Base-by-base conservation (phyloP, 2,329 filamentous ascomycete species). In the Alternaria ventricosa region DNA sequence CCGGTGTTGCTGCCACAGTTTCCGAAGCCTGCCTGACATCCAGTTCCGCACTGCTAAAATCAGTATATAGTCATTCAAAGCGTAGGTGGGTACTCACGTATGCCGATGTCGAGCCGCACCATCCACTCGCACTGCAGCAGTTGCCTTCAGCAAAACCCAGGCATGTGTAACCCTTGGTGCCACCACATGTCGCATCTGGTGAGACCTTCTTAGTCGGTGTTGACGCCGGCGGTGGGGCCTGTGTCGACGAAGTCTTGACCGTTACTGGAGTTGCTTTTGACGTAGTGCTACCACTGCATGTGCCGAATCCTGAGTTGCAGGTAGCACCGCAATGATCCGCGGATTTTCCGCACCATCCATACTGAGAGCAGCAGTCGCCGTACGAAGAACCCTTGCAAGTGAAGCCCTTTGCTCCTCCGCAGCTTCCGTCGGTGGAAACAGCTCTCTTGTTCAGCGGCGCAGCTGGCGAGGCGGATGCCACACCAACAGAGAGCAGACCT, bases 331-430 rank as follows among this genome's bases (percentile, higher is more conserved):
- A 79, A 63, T 79, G 73, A 20, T 57, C 75, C 9, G 57, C 64
- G 5, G 28, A 53, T 4, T 22, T 68, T 23, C 78, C 78, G 59
- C 84, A 85, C 63, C 71, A 76, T 25, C 81, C 81, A 59, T 76
- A 79, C 59, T 71, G 73, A 15, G 81, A 83, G 71, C 83, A 85
- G 70, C 83, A 84, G 60, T 80, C 69, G 3, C 82, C 82, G 59
- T 80, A 83, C 10, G 66, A 53, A 63, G 79, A 82, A n/a, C 81
- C 82, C 41, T 75, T 67, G 65, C 83, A 84, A 25, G 81, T 84
- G 63, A 78, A 78, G 18, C 78, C 79, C 18, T 74, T 76, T 22
- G 75, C 67, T 47, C 79, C 81, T 22, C 81, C 83, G 57, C 83
- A 84, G 18, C 72, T 75, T 15, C 81, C 82, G 53, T 84, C 79